Evolutionary conservation across 2,329 filamentous ascomycete species (phyloP), one percentile per base, ranked within the genome.

Genomic region (Chrysoporthe puriensis): DNA sequence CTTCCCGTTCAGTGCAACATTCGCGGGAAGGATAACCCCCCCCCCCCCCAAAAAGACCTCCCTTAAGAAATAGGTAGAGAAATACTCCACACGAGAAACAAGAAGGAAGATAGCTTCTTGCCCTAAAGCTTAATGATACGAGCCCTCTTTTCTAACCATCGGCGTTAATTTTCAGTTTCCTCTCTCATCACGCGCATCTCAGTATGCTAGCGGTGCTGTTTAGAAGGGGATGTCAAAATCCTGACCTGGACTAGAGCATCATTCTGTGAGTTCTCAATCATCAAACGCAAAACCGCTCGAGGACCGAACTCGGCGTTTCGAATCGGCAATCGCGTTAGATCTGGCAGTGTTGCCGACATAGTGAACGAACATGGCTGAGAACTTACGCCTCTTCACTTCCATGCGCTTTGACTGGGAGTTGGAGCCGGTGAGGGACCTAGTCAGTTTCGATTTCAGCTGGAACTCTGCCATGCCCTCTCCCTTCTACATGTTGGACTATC

Each of bases 401-500:
- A 81, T 94, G 66, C 89, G 92, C 64, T 93, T 90, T 76, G 92
- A 95, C 72, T 83, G 85, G 18, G 75, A 76, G 1, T 84, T 95
- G 48, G 74, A 80, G 8, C 71, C 78, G 8, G 77, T 83, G 46
- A 78, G 81, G 11, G 67, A 73, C 69, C 77, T 78, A 65, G 73
- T 74, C 44, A 75, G 81, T 43, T 69, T 73, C 43, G 74, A 83
- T 69, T 77, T 81, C 52, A 85, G 82, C 21, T 90, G 83, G 80
- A 89, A 88, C 73, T 82, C 80, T 72, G 71, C 74, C 36, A 78
- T 81, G 36, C 74, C 80, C 7, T 91, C 88, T 9, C 86, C 90
- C 0, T 89, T 93, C 72, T 96, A 96, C 77, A 93, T 96, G 84
- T 85, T 96, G 18, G 83, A 88, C 67, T 90, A 90, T 72, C 94